phyloP scores from a whole-genome alignment of 164 flowering plant species.

The Vitis labrusca region DNA sequence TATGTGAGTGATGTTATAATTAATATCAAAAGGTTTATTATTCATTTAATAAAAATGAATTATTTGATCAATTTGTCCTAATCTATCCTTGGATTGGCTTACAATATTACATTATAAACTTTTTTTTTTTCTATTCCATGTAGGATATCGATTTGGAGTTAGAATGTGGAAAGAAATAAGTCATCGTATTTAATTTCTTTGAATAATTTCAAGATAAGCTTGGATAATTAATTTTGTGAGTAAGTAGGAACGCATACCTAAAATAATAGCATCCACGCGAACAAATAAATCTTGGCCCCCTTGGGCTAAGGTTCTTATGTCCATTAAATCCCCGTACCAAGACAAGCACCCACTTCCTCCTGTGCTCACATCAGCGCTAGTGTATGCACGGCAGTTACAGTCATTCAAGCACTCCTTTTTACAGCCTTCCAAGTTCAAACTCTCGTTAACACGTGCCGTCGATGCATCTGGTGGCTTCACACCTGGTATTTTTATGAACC shows the following conservation, averaged over 20 bases:
- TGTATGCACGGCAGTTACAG: constrained; percentile 46
- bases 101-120: too few relatives aligned
- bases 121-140: too few relatives aligned
- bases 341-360: constrained; percentile 34
- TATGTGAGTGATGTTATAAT: too few relatives aligned
- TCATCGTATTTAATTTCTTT: too few relatives aligned
- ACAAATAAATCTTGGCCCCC: constrained; percentile 31
- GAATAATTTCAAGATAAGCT: too few relatives aligned
- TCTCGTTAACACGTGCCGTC: constrained; percentile 11
- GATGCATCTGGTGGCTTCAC: constrained; percentile 41
- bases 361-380: constrained; percentile 13
- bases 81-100: too few relatives aligned
- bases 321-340: constrained; percentile 27
- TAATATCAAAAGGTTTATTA: too few relatives aligned
- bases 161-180: too few relatives aligned
- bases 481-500: constrained; percentile 29
- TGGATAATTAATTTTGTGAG: too few relatives aligned
- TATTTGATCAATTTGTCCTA: too few relatives aligned
- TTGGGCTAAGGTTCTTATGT: constrained; percentile 10
- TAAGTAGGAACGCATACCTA: constrained; percentile 20
- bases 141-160: too few relatives aligned
- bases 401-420: constrained; percentile 30
- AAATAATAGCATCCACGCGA: constrained; percentile 29
- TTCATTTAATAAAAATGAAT: too few relatives aligned
- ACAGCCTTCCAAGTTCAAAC: constrained; percentile 29